Base-by-base conservation (phyloP, 2,329 filamentous ascomycete species). In the Pestalotiopsis sp. region DNA sequence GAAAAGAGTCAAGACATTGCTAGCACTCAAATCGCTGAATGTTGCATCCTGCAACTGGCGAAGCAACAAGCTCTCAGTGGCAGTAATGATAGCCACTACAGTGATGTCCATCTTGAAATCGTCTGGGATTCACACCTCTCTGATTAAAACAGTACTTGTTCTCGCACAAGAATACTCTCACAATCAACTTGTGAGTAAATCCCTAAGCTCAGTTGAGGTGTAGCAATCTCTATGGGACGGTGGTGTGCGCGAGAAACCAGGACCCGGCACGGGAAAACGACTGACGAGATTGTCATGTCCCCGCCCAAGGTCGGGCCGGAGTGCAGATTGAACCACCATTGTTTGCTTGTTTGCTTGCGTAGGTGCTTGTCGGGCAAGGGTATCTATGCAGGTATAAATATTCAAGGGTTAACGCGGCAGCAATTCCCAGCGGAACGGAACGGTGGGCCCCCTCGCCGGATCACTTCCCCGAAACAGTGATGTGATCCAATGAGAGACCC, bases 1-100 rank as follows among this genome's bases (percentile, higher is more conserved):
- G 45, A 73, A 73, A 11, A 69, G 12, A 23, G 13, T 59, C 7
- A 25, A 12, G 20, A 59, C 20, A 25, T 25, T n/a, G 7, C 13
- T 1, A 27, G 56, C 9, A 13, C 13, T 52, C 14, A 52, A n/a
- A 4, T 9, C n/a, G 5, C 7, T 6, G 5, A 9, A 6, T 7
- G 14, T 20, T 14, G 6, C 3, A 7, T n/a, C 17, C n/a, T 9
- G 4, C 45, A 17, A 52, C 3, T 52, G 17, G 17, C 45, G 45
- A 14, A 52, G 3, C 14, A 52, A 52, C 5, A 52, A 17, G 2
- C 2, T n/a, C 45, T 52, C 45, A 17, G n/a, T 4, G 14, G 45
- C 45, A 52, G 45, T 52, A n/a, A n/a, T 52, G 45, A 52, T 20
- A 9, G 45, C 20, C n/a, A 12, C 56, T 31, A 14, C 56, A 31